These are phyloP conservation scores for Neofusicoccum laricinum DNA, from an alignment of 2,329 filamentous ascomycete genomes.

Conservation along the genomic window DNA sequence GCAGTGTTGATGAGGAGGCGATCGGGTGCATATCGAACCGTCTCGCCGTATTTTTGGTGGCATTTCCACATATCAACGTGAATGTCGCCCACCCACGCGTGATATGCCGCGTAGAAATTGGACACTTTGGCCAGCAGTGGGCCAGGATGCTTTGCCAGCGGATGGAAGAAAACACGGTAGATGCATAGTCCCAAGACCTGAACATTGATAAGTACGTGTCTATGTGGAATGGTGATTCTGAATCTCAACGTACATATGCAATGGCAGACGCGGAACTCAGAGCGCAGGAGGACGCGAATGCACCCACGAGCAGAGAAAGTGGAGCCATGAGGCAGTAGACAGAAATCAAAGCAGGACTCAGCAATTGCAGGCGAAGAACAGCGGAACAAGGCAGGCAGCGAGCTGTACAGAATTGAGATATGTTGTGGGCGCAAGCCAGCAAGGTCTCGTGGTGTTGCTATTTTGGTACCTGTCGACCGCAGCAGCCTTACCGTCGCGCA, in stretches of 20 bases:
- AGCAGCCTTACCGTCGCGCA: background rate
- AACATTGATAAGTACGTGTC: background rate
- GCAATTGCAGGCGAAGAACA: background rate
- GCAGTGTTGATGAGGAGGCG: conserved; percentile 73
- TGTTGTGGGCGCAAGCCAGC: background rate
- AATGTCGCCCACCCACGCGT: conserved; percentile 70
- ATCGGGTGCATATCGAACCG: conserved; percentile 77
- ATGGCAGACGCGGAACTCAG: background rate
- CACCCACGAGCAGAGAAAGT: background rate
- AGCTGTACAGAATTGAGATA: background rate
- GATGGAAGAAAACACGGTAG: conserved; percentile 43
- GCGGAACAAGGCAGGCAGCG: background rate
- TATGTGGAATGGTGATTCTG: background rate
- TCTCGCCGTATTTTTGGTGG: conserved; percentile 67
- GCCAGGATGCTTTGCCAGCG: conserved; percentile 43
- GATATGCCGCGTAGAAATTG: conserved; percentile 49
- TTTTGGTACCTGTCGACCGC: background rate
- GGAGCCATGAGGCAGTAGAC: background rate
- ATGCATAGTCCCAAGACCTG: conserved; percentile 16
- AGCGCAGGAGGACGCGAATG: background rate
- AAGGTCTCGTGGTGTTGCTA: background rate
- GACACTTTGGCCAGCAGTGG: conserved; percentile 39
- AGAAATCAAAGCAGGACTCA: background rate
- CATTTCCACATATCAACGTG: conserved; percentile 70
- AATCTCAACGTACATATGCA: background rate